A percentile compares a stretch with the other conserved stretches of the same genome.
Evolutionary conservation across 495 filamentous ascomycete genomes (phyloP).

Genomic region (Lentithecium fluviatile): DNA sequence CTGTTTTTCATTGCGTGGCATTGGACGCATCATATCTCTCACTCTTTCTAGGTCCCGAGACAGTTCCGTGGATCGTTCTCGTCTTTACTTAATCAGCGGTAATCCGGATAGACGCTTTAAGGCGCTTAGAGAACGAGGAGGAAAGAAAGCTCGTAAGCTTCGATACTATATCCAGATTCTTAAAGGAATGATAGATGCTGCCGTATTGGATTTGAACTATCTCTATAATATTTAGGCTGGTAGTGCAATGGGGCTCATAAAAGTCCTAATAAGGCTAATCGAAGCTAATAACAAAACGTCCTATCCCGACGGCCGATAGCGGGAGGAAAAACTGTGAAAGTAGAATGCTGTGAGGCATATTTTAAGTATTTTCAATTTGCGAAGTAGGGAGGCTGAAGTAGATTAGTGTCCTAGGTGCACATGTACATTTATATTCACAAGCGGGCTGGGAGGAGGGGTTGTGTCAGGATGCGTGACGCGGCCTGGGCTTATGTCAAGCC

Average conservation of each 20-base stretch:
- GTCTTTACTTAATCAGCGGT: slow-evolving; percentile 30
- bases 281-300: slow-evolving; percentile 28
- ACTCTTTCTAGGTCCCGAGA: too few relatives aligned
- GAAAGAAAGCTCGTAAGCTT: slow-evolving; percentile 23
- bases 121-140: slow-evolving; percentile 13
- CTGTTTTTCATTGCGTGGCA: too few relatives aligned
- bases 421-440: too few relatives aligned
- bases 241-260: slow-evolving; percentile 9
- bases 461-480: too few relatives aligned
- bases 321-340: slow-evolving; percentile 10
- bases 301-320: slow-evolving; percentile 11
- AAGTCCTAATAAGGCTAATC: too few relatives aligned
- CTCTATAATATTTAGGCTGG: slow-evolving; percentile 1
- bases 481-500: too few relatives aligned
- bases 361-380: background rate
- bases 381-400: too few relatives aligned
- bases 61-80: too few relatives aligned
- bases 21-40: too few relatives aligned
- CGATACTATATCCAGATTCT: slow-evolving; percentile 10
- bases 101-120: slow-evolving; percentile 19
- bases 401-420: too few relatives aligned
- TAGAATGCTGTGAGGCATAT: background rate
- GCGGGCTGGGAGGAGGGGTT: too few relatives aligned
- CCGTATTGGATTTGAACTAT: slow-evolving; percentile 6
- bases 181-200: background rate